These are phyloP conservation scores for Pleurotus platypus DNA, from an alignment of 768 basidiomycete genomes.

Conservation along the genomic window DNA sequence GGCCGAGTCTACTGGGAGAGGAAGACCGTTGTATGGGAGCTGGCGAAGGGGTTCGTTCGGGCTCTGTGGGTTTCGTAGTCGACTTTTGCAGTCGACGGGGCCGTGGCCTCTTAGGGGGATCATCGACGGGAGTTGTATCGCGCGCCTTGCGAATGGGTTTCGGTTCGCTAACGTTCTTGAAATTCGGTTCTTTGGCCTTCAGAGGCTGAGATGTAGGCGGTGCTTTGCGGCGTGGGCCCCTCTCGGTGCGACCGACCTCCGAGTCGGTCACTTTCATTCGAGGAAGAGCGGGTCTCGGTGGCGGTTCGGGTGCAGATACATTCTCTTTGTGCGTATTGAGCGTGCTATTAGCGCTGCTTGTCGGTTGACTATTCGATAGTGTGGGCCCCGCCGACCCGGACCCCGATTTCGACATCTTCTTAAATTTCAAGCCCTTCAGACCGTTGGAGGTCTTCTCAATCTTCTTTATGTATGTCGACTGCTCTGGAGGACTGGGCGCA, in stretches of 20 bases:
- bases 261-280: background rate
- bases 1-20: background rate
- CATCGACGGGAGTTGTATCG: background rate
- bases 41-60: background rate
- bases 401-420: constrained; percentile 24
- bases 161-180: background rate
- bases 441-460: constrained; percentile 11
- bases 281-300: too few relatives aligned
- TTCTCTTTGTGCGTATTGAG: constrained; percentile 1
- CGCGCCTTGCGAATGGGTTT: background rate
- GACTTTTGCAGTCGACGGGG: background rate
- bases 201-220: background rate
- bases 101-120: background rate
- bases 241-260: background rate
- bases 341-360: background rate
- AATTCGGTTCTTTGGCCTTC: background rate
- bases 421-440: constrained; percentile 28
- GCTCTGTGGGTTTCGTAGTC: background rate
- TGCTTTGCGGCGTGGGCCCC: background rate
- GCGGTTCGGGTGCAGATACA: background rate
- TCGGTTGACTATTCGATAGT: constrained; percentile 5
- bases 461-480: background rate
- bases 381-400: background rate
- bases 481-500: too few relatives aligned
- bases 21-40: background rate